phyloP scores from a whole-genome alignment of 805 yeast species.

The Suhomyces emberorum region DNA sequence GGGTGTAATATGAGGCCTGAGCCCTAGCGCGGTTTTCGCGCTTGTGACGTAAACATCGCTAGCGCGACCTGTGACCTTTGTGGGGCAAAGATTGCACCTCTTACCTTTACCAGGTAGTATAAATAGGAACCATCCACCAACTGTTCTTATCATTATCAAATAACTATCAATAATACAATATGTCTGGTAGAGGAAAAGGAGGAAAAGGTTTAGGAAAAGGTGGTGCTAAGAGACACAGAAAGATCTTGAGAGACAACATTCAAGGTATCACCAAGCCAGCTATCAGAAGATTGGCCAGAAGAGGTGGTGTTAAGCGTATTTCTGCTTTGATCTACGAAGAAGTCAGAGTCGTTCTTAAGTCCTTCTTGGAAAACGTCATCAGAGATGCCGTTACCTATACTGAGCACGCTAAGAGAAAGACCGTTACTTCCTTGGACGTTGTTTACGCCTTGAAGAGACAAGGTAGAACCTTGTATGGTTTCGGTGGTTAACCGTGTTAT shows the following conservation, averaged over 20 bases:
- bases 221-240: slow-evolving; percentile 99
- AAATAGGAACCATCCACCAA: slow-evolving; percentile 3
- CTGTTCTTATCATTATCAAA: slow-evolving; percentile 4
- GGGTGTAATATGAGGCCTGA: too few species aligned
- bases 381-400: slow-evolving; percentile 99
- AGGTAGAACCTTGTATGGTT: slow-evolving; percentile 99
- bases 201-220: slow-evolving; percentile 99
- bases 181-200: slow-evolving; percentile 99
- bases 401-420: slow-evolving; percentile 99
- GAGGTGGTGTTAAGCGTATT: slow-evolving; percentile 99
- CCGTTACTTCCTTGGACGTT: slow-evolving; percentile 97
- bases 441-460: slow-evolving; percentile 99
- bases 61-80: neutral
- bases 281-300: slow-evolving; percentile 99
- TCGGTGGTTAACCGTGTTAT: slow-evolving; percentile 81
- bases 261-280: slow-evolving; percentile 99
- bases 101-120: slow-evolving; percentile 1
- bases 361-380: slow-evolving; percentile 94
- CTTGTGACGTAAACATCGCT: too few species aligned
- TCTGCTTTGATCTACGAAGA: slow-evolving; percentile 98
- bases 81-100: neutral
- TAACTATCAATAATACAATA: slow-evolving; percentile 22
- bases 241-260: slow-evolving; percentile 98
- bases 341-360: slow-evolving; percentile 94
- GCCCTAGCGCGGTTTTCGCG: too few species aligned